Conservation (phyloP, 1,139 yeast species). For the Taiozyma sp. region DNA sequence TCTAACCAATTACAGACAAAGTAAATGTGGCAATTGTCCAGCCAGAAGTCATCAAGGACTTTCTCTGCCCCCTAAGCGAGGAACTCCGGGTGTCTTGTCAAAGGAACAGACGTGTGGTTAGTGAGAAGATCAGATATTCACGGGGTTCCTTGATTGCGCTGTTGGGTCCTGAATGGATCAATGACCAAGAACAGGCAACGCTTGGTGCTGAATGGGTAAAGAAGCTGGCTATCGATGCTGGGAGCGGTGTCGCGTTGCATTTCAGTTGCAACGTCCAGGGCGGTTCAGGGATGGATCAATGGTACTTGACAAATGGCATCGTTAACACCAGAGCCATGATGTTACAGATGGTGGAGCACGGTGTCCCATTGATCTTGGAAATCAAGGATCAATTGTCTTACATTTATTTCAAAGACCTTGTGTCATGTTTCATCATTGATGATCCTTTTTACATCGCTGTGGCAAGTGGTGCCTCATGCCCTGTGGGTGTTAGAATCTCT, state of each 20-base stretch:
- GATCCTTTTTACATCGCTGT: neutral
- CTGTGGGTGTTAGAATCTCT: neutral
- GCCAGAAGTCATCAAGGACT: slow-evolving; percentile 41
- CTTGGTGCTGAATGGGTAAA: neutral
- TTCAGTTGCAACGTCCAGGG: neutral
- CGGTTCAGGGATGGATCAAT: neutral
- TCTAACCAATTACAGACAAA: neutral
- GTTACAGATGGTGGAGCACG: slow-evolving; percentile 29
- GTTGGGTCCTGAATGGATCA: neutral
- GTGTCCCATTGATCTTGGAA: slow-evolving; percentile 38
- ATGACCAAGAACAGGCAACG: neutral
- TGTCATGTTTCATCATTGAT: slow-evolving; percentile 35
- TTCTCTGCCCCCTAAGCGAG: slow-evolving; percentile 29
- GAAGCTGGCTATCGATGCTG: neutral
- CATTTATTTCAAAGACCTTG: slow-evolving; percentile 40
- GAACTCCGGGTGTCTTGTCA: neutral
- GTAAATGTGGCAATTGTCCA: slow-evolving; percentile 24
- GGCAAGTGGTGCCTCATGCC: neutral
- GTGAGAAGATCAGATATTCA: neutral
- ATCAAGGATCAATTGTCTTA: slow-evolving; percentile 40
- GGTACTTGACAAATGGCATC: slow-evolving; percentile 32
- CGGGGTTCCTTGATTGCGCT: neutral
- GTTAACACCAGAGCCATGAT: slow-evolving; percentile 37
- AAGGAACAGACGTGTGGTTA: neutral
- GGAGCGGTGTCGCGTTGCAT: neutral